These are phyloP conservation scores for Diplodia intermedia DNA, from an alignment of 2,329 filamentous ascomycete genomes.

Conservation along the genomic window DNA sequence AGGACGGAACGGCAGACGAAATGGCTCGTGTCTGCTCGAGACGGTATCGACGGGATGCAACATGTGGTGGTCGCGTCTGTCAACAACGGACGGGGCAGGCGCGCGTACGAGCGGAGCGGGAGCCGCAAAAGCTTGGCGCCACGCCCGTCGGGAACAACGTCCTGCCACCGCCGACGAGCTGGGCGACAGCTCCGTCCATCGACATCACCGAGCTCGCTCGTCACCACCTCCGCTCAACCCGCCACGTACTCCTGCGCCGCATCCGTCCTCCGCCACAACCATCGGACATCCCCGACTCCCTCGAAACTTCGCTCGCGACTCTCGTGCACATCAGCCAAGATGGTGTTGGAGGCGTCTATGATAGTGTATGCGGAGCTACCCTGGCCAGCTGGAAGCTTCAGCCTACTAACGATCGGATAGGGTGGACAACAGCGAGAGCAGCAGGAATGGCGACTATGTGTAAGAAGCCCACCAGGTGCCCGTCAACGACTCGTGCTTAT, in stretches of 20 bases:
- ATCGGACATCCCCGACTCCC: neutral
- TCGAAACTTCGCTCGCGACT: neutral
- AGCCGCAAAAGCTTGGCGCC: constrained; percentile 28
- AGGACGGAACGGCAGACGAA: neutral
- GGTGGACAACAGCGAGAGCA: constrained; percentile 98
- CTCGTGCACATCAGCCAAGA: constrained; percentile 63
- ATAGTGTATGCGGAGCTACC: constrained; percentile 67
- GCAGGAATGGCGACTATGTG: constrained; percentile 91
- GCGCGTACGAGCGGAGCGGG: constrained; percentile 12
- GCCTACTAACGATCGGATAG: constrained; percentile 50
- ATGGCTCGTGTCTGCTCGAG: neutral
- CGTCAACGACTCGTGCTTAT: constrained; percentile 34
- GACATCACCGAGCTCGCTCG: constrained; percentile 31
- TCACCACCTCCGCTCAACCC: constrained; percentile 1
- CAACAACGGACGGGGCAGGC: constrained; percentile 21
- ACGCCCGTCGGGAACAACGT: constrained; percentile 11
- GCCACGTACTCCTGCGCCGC: constrained; percentile 2
- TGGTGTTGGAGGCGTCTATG: constrained; percentile 99
- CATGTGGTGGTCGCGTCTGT: constrained; percentile 21
- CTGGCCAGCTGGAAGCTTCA: constrained; percentile 31
- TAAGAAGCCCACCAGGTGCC: constrained; percentile 43
- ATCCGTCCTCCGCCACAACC: neutral
- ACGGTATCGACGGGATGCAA: neutral
- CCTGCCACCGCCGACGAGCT: constrained; percentile 27
- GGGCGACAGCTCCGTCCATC: constrained; percentile 16